Base-by-base conservation (phyloP, 148 eudicot genomes). In the Salicornia ramosissima region DNA sequence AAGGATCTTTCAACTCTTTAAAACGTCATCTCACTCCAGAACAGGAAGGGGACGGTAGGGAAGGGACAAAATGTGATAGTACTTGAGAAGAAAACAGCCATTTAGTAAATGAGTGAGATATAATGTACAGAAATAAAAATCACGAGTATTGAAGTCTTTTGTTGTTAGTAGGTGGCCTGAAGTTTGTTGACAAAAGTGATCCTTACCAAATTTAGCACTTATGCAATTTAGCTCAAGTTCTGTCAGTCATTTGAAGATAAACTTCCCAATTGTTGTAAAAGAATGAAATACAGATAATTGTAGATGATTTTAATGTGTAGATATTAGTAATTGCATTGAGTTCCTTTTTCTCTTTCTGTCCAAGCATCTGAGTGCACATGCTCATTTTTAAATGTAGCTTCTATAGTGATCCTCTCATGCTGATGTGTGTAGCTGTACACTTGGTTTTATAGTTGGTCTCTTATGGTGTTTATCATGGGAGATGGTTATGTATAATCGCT, bases 341-440 rank as follows among this genome's bases (percentile, higher is more conserved):
- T 39, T 40, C 19, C 18, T 22, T 34, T 39, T 13, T 5, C 18
- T 30, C 12, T 71, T 25, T 34, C 4, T 52, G 28, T 22, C 47
- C 19, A 19, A 19, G 31, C 24, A 14, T 36, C 16, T 50, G 30
- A 14, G 24, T 64, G 36, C 58, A 39, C 9, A 13, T 26, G 47
- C 57, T 18, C 55, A 31, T 68, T 59, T 59, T 67, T 26, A 26
- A 62, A 49, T 74, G 55, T 43, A 50, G 47, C 16, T 29, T 10
- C 30, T 63, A 0, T 39, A 39, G n/a, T 63, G 36, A n/a, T 63
- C 56, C 54, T 43, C 30, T 53, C 64, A 52, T 54, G 47, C 63
- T 75, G 16, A 50, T 72, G 31, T 39, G 22, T 40, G 51, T 28
- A 36, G 62, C 57, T 56, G 52, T 52, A 28, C 68, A 71, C 36